phyloP scores from a whole-genome alignment of 805 yeast genomes.

The Candida saitoana region DNA sequence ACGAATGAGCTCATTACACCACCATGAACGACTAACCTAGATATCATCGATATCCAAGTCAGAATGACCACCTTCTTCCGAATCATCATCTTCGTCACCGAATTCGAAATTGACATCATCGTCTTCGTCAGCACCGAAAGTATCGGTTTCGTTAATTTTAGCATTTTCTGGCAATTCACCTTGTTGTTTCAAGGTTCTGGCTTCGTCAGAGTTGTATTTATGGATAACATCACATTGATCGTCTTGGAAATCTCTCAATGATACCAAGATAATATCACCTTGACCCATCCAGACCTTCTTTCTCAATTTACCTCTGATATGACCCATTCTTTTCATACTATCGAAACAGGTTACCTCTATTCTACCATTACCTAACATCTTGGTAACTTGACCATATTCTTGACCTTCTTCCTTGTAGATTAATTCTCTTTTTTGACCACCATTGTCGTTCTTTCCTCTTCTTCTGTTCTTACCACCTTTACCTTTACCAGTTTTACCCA shows the following conservation, averaged over 20 bases:
- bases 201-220: slow-evolving; percentile 96
- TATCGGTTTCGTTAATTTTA: slow-evolving; percentile 95
- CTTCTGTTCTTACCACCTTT: slow-evolving; percentile 93
- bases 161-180: slow-evolving; percentile 98
- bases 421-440: slow-evolving; percentile 90
- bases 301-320: slow-evolving; percentile 97
- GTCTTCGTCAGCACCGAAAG: slow-evolving; percentile 93
- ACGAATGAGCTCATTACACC: not conserved
- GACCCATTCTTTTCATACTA: slow-evolving; percentile 90
- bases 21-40: slow-evolving; percentile 29
- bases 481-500: slow-evolving; percentile 76
- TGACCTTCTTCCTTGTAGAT: slow-evolving; percentile 92
- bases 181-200: slow-evolving; percentile 88
- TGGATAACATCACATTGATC: slow-evolving; percentile 97
- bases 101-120: slow-evolving; percentile 98
- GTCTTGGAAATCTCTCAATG: slow-evolving; percentile 97
- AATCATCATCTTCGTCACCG: slow-evolving; percentile 85
- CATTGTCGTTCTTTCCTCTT: slow-evolving; percentile 96
- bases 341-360: slow-evolving; percentile 94
- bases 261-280: slow-evolving; percentile 94
- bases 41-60: slow-evolving; percentile 92
- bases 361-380: slow-evolving; percentile 98
- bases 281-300: slow-evolving; percentile 99
- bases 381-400: slow-evolving; percentile 96
- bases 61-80: slow-evolving; percentile 65